phyloP scores from a whole-genome alignment of 108 stramenopile species.

The Epipyxis sp. region DNA sequence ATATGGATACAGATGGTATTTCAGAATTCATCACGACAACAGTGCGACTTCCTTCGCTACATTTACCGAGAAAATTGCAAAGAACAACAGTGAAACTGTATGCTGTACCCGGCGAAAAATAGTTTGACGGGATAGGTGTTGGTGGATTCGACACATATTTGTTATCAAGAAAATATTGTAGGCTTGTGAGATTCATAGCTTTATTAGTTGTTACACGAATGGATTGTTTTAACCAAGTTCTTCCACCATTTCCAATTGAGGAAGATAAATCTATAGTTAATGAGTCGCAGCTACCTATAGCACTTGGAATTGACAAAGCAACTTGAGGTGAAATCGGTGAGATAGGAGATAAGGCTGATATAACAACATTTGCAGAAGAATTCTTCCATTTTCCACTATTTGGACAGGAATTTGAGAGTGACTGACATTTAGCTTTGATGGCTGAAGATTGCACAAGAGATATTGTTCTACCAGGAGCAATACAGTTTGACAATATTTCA shows the following conservation, averaged over 20 bases:
- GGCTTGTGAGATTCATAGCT: not conserved
- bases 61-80: conserved; percentile 22
- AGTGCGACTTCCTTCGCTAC: not conserved
- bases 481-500: not conserved
- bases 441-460: not conserved
- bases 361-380: not conserved
- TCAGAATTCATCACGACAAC: not conserved
- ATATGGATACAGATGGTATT: conserved; percentile 4
- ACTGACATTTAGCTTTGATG: not conserved
- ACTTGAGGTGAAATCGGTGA: not conserved
- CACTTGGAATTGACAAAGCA: not conserved
- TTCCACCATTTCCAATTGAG: conserved; percentile 24
- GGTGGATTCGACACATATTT: conserved; percentile 10
- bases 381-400: not conserved
- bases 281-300: not conserved
- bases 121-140: not conserved
- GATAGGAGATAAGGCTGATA: not conserved
- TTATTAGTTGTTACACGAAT: not conserved
- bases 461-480: not conserved
- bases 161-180: not conserved
- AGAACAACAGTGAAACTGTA: not conserved
- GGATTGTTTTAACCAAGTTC: not conserved
- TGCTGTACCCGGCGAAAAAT: not conserved
- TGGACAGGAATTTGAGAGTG: not conserved
- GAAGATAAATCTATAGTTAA: not conserved